A percentile compares a stretch with the other conserved stretches of the same genome.
These are phyloP conservation scores for Coffea canephora DNA, from an alignment of 257 asterid species.

Conservation along the genomic window DNA sequence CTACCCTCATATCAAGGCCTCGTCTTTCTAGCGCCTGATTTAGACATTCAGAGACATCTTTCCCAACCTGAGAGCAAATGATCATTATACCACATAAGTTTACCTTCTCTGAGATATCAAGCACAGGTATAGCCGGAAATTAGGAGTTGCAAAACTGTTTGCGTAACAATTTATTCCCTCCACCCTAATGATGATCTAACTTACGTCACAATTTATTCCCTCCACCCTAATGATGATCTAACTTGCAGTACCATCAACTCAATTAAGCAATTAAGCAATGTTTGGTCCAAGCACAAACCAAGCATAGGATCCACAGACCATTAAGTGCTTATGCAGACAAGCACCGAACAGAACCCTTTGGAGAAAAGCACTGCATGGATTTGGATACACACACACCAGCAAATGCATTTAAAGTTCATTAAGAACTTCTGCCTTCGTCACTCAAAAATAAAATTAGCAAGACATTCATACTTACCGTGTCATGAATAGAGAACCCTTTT, in stretches of 20 bases:
- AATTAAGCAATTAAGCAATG: background rate
- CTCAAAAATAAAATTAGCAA: background rate
- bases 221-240: no score
- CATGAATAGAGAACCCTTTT: conserved; percentile 67
- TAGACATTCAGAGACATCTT: conserved; percentile 68
- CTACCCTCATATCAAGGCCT: conserved; percentile 68
- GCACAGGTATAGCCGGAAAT: background rate
- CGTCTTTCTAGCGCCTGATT: conserved; percentile 58
- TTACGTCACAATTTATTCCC: background rate
- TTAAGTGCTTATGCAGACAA: background rate
- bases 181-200: background rate
- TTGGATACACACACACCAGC: background rate
- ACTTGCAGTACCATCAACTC: background rate
- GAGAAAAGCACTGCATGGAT: background rate
- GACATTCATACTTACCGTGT: conserved; percentile 51
- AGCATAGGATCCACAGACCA: background rate
- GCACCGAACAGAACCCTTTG: background rate
- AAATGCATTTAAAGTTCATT: background rate
- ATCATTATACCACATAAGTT: no score
- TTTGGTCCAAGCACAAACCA: background rate
- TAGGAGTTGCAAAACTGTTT: background rate
- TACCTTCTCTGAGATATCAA: background rate
- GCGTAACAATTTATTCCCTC: background rate
- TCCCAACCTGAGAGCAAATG: conserved; percentile 53
- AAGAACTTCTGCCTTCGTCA: background rate